These are phyloP conservation scores for Tulasnella sp. DNA, from an alignment of 768 basidiomycete species.

Conservation along the genomic window DNA sequence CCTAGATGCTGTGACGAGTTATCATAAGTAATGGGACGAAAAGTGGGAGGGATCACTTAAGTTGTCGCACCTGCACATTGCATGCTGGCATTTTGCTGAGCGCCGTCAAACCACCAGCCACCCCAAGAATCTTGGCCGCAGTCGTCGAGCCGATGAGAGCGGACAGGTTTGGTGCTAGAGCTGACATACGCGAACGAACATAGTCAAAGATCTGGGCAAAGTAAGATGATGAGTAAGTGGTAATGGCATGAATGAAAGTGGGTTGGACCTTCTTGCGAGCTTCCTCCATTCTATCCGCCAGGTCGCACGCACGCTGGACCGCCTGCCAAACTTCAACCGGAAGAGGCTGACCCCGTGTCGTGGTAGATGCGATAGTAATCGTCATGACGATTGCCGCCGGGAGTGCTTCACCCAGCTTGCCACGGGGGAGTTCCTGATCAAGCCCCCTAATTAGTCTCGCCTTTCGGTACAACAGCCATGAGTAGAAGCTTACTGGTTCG, in stretches of 20 bases:
- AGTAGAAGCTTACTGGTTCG: conserved; percentile 42
- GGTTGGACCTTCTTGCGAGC: conserved; percentile 80
- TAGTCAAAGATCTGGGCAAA: conserved; percentile 85
- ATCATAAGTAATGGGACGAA: background rate
- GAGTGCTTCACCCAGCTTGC: conserved; percentile 65
- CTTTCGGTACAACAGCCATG: background rate
- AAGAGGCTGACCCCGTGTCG: conserved; percentile 69
- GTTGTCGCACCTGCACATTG: conserved; percentile 73
- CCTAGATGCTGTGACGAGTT: conserved; percentile 64
- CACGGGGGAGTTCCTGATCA: conserved; percentile 73
- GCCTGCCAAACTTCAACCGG: conserved; percentile 63
- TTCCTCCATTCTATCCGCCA: conserved; percentile 80
- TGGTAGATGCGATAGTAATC: conserved; percentile 90
- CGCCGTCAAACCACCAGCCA: conserved; percentile 85
- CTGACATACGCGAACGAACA: conserved; percentile 98
- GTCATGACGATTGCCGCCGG: conserved; percentile 90
- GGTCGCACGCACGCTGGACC: conserved; percentile 75
- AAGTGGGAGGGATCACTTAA: background rate
- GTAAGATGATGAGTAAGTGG: too few species aligned
- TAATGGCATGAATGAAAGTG: too few species aligned
- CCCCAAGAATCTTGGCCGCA: conserved; percentile 95
- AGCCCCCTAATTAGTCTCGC: conserved; percentile 6
- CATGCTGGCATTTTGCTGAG: conserved; percentile 91
- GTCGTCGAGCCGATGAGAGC: conserved; percentile 97
- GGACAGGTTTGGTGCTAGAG: conserved; percentile 95